phyloP scores from a whole-genome alignment of 2,329 filamentous ascomycete genomes.

The Penicillium sp. region DNA sequence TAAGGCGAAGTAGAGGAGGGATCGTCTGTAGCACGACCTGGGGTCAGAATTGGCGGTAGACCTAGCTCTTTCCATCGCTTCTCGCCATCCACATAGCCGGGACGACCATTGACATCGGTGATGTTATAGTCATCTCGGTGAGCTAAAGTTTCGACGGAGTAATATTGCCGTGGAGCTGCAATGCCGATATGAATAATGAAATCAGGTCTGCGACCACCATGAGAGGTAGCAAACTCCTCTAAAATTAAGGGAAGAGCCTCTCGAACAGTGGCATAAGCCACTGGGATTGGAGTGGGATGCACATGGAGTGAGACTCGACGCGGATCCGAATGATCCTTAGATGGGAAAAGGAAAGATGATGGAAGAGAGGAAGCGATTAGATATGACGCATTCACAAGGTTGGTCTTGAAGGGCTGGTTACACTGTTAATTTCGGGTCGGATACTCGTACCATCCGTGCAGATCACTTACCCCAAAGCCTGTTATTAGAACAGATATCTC shows the following conservation, averaged over 20 bases:
- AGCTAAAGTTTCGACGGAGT: conserved; percentile 68
- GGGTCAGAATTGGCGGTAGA: conserved; percentile 53
- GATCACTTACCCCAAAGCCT: conserved; percentile 37
- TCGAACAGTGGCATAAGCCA: conserved; percentile 67
- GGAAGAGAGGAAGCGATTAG: conserved; percentile 72
- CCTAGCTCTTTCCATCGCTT: conserved; percentile 53
- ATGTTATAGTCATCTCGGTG: conserved; percentile 71
- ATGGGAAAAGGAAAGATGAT: conserved; percentile 54
- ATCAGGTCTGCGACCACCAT: conserved; percentile 54
- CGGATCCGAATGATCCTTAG: conserved; percentile 22
- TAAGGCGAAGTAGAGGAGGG: conserved; percentile 18
- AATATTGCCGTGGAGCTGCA: conserved; percentile 63
- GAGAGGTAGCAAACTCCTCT: conserved; percentile 41
- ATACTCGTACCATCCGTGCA: conserved; percentile 4
- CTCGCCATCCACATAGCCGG: conserved; percentile 46
- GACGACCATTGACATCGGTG: conserved; percentile 63
- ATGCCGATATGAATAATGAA: conserved; percentile 77
- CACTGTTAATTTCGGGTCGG: conserved; percentile 11
- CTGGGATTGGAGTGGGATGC: conserved; percentile 66
- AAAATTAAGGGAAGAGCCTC: conserved; percentile 64
- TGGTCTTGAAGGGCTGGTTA: conserved; percentile 69
- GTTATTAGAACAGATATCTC: conserved; percentile 38
- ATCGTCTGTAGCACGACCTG: conserved; percentile 36
- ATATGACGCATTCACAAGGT: conserved; percentile 75
- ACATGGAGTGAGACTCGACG: conserved; percentile 42